Conservation (phyloP, 2,329 filamentous ascomycete species). For the Cercospora janseana region DNA sequence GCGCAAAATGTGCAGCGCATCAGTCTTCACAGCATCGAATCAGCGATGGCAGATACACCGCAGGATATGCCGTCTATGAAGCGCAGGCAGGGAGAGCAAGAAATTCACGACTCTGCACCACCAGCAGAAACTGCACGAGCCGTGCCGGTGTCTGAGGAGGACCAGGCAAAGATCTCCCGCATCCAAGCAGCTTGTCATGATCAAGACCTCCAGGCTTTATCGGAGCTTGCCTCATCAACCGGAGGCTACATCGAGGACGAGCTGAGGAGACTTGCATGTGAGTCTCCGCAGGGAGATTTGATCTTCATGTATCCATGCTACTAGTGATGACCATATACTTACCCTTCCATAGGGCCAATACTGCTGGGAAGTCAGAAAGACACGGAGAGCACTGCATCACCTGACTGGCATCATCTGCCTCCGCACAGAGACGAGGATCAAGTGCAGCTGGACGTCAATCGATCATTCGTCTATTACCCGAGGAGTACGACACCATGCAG, state of each 20-base stretch:
- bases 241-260: constrained; percentile 50
- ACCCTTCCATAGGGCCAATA: constrained; percentile 58
- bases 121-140: neutral
- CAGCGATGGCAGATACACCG: neutral
- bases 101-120: too few relatives aligned
- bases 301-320: neutral
- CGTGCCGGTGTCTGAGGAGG: constrained; percentile 11
- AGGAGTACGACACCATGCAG: constrained; percentile 56
- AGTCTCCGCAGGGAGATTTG: neutral
- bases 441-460: constrained; percentile 85
- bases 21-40: too few relatives aligned
- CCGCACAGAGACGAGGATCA: constrained; percentile 86
- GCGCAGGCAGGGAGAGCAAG: too few relatives aligned
- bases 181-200: constrained; percentile 46
- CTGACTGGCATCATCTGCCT: constrained; percentile 62
- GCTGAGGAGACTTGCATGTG: constrained; percentile 74
- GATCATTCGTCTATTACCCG: constrained; percentile 97
- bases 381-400: constrained; percentile 18
- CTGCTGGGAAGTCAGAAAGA: constrained; percentile 44
- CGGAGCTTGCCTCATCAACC: constrained; percentile 44
- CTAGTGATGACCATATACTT: neutral
- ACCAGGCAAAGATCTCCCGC: constrained; percentile 17
- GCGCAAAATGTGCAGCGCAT: constrained; percentile 12
- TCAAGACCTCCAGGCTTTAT: constrained; percentile 42
- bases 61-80: neutral